Evolutionary conservation across 495 filamentous ascomycete genomes (phyloP), one percentile per base, ranked within the genome.

Genomic region (Annulohypoxylon stygium): DNA sequence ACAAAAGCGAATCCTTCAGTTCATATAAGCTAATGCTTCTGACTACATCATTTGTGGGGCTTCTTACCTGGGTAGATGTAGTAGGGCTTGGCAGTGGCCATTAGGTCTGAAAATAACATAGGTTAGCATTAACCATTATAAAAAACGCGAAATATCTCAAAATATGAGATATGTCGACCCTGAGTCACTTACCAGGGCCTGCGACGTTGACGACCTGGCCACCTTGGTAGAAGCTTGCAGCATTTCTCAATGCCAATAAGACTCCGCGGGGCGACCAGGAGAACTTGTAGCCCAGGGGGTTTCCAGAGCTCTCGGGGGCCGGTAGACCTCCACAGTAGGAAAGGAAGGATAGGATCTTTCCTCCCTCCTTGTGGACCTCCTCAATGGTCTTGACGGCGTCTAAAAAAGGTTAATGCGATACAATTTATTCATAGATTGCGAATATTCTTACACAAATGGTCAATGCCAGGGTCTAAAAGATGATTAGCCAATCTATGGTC

Each of bases 41-140:
- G 10, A 16, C 8, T 9, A 25, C 18, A 25, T 25, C 2, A 23
- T 50, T 6, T 9, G 8, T 20, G 12, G 50, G 25, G 23, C 33
- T 54, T 3, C 50, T 90, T 98, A 36, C 94, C 84, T 18, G 92
- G 92, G 82, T 94, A 96, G 84, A 97, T 95, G 76, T 87, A 88
- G 87, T 97, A 98, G 9, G 95, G 94, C 86, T 95, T 94, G 16
- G 95, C 93, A 53, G 87, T 87, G 55, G 83, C 91, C 96, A 98
- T 97, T 51, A 98, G 87, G 20, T 94, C 91, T 59, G 86, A 0
- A 11, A 10, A 25, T 10, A 23, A 5, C 23, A 3, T 51, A n/a
- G 10, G 50, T 54, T 33, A 54, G 50, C 50, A 14, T 43, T 1
- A 23, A 10, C 3, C 34, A 7, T 36, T 36, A 7, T 10, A 36